Percentiles rank a stretch among this genome's conserved stretches.
phyloP scores from a whole-genome alignment of 768 basidiomycete genomes.

The Lactarius vividus region DNA sequence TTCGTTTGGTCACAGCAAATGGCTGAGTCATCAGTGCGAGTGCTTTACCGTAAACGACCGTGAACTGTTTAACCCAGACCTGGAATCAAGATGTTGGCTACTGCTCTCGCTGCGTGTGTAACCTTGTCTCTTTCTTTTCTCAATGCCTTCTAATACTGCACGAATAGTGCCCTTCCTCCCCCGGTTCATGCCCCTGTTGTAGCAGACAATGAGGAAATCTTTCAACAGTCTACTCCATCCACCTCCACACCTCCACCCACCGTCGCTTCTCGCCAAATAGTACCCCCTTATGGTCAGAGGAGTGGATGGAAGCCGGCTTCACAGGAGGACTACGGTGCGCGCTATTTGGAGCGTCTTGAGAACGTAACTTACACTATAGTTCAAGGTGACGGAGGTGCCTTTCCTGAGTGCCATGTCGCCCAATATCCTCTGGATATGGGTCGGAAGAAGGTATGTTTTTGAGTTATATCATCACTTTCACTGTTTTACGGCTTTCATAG shows the following conservation, averaged over 20 bases:
- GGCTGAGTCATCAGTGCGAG: background rate
- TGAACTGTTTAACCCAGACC: background rate
- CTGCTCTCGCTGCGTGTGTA: conserved; percentile 76
- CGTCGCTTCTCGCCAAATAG: conserved; percentile 48
- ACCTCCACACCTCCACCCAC: conserved; percentile 36
- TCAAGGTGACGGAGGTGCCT: conserved; percentile 79
- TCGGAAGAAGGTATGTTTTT: conserved; percentile 75
- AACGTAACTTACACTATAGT: conserved; percentile 15
- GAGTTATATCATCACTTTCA: background rate
- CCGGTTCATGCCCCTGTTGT: conserved; percentile 53
- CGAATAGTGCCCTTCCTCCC: conserved; percentile 61
- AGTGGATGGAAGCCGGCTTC: conserved; percentile 80
- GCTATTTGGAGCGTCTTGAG: conserved; percentile 23
- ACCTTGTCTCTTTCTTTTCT: background rate
- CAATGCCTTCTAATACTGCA: conserved; percentile 15
- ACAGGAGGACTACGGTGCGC: conserved; percentile 81
- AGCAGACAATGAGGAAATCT: conserved; percentile 63
- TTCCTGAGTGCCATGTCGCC: conserved; percentile 94
- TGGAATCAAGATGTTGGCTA: conserved; percentile 38
- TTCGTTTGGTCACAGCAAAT: background rate
- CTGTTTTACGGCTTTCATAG: conserved; percentile 39
- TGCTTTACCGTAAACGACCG: background rate
- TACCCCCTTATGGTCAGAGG: conserved; percentile 86
- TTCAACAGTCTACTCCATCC: conserved; percentile 34
- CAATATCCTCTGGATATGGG: conserved; percentile 97